These are phyloP conservation scores for Ceratobasidium sp. DNA, from an alignment of 1,284 basidiomycete species.

Conservation along the genomic window DNA sequence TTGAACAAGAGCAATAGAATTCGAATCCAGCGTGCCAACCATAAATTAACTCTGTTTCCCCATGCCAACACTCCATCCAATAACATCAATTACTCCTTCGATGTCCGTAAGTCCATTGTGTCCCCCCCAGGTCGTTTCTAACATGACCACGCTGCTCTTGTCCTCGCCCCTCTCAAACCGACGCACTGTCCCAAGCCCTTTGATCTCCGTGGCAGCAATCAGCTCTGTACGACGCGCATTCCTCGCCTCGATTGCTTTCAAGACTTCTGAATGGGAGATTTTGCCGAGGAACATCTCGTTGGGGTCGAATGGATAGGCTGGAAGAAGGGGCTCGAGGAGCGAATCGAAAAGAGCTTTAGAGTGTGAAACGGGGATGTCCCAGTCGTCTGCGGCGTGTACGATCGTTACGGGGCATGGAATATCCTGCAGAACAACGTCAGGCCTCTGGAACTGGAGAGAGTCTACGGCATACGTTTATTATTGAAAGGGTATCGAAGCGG, in stretches of 20 bases:
- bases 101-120: conserved; percentile 73
- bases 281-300: conserved; percentile 13
- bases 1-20: too few species aligned
- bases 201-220: conserved; percentile 62
- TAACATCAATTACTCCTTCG: conserved; percentile 78
- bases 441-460: conserved; percentile 8
- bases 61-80: conserved; percentile 55
- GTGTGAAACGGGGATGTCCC: conserved; percentile 81
- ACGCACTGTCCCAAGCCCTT: conserved; percentile 68
- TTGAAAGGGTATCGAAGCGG: conserved; percentile 71
- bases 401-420: conserved; percentile 77
- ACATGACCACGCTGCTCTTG: conserved; percentile 63
- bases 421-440: conserved; percentile 56
- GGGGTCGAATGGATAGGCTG: conserved; percentile 58
- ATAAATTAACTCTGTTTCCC: too few species aligned
- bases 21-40: too few species aligned
- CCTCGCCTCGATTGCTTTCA: conserved; percentile 56
- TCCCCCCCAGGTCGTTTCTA: conserved; percentile 71
- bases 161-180: conserved; percentile 60
- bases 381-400: conserved; percentile 83
- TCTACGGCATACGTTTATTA: conserved; percentile 65
- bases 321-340: conserved; percentile 72
- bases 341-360: conserved; percentile 76
- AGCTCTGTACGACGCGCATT: conserved; percentile 59
- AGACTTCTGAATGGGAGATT: conserved; percentile 29